Evolutionary conservation across 2,329 filamentous ascomycete genomes (phyloP), one percentile per base, ranked within the genome.

Genomic region (Diaporthe sp.): DNA sequence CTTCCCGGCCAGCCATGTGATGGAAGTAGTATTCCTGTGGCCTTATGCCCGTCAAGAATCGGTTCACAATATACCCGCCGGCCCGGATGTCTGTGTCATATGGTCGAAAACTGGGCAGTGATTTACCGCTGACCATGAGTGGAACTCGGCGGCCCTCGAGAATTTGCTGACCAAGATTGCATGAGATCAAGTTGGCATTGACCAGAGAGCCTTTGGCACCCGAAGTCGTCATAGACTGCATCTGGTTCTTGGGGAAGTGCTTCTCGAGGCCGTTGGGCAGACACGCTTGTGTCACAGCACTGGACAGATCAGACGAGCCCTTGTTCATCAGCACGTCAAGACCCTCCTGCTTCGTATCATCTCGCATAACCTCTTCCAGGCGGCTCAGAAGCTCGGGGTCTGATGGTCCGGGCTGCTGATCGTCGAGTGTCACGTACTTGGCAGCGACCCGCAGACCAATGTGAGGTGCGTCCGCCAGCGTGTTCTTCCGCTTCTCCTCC

Each of bases 21-120:
- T 99, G 97, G 88, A 99, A 99, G 83, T 96, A 99, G 84, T 98
- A 99, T 83, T 99, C 97, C 81, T 99, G 97, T 6, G 97, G 97
- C 72, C 96, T 92, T 76, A 99, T 97, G 75, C 97, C 97, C 33
- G 97, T 99, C 88, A 99, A 93, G 90, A 99, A 99, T 82, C 97
- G 95, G 81, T 97, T 95, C 67, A 94, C 94, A 77, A 99, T 94
- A 84, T 97, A 99, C 25, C 97, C 97, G 80, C 96, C 96, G 69
- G 97, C 97, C 78, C 95, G 90, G 9, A 97, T 90, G 78, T 95
- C 92, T 0, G 96, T 96, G 79, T 99, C 97, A 80, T 94, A 98
- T 0, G 96, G 94, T 80, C 92, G 94, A 86, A 98, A 99, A 80
- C 96, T 98, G 8, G 97, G 97, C 74, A 99, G 83, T 5, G 96